A percentile compares a stretch with the other conserved stretches of the same genome.
These are phyloP conservation scores for Amphirosellinia nigrospora DNA, from an alignment of 495 filamentous ascomycete species.

Conservation along the genomic window DNA sequence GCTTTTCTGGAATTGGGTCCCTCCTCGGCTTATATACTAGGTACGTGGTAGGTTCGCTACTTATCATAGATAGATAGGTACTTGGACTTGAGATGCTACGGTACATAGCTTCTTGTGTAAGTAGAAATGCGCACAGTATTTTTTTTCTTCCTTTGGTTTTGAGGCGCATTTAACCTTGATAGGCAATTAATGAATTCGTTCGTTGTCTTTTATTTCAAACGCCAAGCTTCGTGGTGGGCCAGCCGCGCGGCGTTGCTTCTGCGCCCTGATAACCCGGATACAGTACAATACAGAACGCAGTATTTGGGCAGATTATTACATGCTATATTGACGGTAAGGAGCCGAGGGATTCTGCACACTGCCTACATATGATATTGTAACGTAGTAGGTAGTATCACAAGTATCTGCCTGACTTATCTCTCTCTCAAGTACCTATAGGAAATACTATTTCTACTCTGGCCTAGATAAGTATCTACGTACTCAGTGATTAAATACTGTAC, in stretches of 20 bases:
- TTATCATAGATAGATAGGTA: neutral
- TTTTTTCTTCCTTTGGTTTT: no score
- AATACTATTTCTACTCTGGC: neutral
- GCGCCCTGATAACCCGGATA: neutral
- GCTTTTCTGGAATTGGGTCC: neutral
- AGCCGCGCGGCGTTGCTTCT: slow-evolving; percentile 9
- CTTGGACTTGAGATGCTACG: neutral
- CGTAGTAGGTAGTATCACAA: neutral
- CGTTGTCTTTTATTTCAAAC: neutral
- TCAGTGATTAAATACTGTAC: neutral
- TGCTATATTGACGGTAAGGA: neutral
- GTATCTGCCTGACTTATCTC: neutral
- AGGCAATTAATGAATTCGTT: neutral
- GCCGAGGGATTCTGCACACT: neutral
- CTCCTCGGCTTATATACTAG: neutral
- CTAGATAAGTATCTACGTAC: neutral
- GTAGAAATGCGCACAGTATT: neutral
- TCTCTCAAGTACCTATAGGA: neutral
- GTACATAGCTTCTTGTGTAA: neutral
- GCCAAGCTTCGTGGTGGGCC: slow-evolving; percentile 10
- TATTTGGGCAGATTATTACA: neutral
- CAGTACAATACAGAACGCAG: neutral
- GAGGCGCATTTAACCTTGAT: slow-evolving; percentile 18
- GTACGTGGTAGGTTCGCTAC: neutral
- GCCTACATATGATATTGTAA: neutral